Conservation (phyloP, 2,329 filamentous ascomycete species). For the Phoma sp. region DNA sequence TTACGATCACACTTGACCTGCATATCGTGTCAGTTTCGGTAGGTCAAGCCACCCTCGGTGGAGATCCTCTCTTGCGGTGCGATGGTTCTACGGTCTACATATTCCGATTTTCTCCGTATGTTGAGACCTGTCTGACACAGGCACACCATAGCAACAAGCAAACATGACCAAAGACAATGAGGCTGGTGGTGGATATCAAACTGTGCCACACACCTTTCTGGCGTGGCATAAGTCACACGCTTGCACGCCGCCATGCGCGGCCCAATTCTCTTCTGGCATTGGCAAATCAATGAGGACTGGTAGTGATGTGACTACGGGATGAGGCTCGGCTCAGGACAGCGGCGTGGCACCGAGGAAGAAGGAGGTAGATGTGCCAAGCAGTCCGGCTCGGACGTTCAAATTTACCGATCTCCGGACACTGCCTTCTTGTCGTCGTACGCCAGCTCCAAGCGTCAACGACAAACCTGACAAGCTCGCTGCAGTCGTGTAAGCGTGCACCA, state of each 20-base stretch:
- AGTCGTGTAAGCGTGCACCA: background rate
- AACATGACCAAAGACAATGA: background rate
- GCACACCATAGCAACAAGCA: background rate
- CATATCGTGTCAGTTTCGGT: conserved; percentile 1
- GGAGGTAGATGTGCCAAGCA: conserved; percentile 9
- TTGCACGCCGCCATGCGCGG: conserved; percentile 38
- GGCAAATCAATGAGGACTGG: background rate
- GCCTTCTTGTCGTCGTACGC: background rate
- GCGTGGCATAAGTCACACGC: conserved; percentile 43
- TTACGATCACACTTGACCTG: conserved; percentile 46
- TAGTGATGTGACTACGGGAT: conserved; percentile 1
- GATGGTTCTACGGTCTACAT: background rate
- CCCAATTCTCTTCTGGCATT: conserved; percentile 44
- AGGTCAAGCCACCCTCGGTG: background rate
- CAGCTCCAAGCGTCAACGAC: background rate
- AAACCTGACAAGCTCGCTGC: background rate
- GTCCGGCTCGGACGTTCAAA: conserved; percentile 4
- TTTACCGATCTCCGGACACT: conserved; percentile 7
- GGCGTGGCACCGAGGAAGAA: conserved; percentile 1
- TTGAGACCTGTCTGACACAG: background rate
- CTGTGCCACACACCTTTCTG: conserved; percentile 27
- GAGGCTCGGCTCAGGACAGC: conserved; percentile 4
- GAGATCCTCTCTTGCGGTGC: background rate
- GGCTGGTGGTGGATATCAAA: background rate
- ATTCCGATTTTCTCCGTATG: background rate